Conservation (phyloP, 108 stramenopile species). For the Skeletonema tropicum region DNA sequence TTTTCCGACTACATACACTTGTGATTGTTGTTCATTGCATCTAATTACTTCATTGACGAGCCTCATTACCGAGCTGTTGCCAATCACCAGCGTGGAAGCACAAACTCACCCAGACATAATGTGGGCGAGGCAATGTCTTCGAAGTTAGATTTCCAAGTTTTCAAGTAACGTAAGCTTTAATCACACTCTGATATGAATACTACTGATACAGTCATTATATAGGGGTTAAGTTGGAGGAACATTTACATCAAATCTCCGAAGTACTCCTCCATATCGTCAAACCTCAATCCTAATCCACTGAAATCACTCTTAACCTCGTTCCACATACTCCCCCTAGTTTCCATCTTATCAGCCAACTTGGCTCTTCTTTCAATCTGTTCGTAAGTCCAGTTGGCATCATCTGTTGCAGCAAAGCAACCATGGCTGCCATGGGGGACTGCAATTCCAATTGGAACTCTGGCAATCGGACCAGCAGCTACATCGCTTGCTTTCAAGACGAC, state of each 20-base stretch:
- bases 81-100: no score
- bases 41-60: no score
- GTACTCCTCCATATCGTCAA: conserved; percentile 88
- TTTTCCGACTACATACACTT: not conserved
- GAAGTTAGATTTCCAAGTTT: no score
- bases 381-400: conserved; percentile 71
- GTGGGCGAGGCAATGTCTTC: no score
- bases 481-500: conserved; percentile 63
- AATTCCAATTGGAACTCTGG: conserved; percentile 72
- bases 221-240: not conserved
- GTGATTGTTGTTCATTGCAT: not conserved
- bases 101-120: no score
- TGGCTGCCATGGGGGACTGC: conserved; percentile 81
- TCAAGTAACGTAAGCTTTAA: not conserved
- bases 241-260: conserved; percentile 70
- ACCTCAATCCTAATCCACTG: conserved; percentile 84
- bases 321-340: conserved; percentile 81
- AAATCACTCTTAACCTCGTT: conserved; percentile 93
- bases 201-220: conserved; percentile 1
- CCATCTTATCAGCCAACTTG: conserved; percentile 86
- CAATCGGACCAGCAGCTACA: conserved; percentile 65
- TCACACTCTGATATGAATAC: not conserved
- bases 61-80: no score
- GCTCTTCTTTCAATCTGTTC: conserved; percentile 84
- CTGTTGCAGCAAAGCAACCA: conserved; percentile 73